Conservation (phyloP, 2,329 filamentous ascomycete genomes). For the Colletotrichum liaoningense region DNA sequence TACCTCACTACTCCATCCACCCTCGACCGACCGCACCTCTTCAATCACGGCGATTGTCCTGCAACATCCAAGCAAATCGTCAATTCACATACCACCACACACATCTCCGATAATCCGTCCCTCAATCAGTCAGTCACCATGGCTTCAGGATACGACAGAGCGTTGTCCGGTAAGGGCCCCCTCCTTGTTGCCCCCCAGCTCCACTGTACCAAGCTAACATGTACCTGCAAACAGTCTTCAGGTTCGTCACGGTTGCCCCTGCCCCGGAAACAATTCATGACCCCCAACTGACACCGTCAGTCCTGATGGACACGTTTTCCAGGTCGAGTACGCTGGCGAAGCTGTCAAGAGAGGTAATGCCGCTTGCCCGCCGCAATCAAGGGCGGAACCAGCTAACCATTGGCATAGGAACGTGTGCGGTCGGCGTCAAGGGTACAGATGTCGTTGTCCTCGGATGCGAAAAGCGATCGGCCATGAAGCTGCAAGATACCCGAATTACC, state of each 20-base stretch:
- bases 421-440: conserved; percentile 94
- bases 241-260: conserved; percentile 60
- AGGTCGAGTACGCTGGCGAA: conserved; percentile 99
- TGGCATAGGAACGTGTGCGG: conserved; percentile 87
- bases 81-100: conserved; percentile 2
- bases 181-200: conserved; percentile 45
- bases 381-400: conserved; percentile 39
- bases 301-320: conserved; percentile 99
- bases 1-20: conserved; percentile 31
- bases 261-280: conserved; percentile 24
- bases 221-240: conserved; percentile 76
- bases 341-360: conserved; percentile 93
- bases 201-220: conserved; percentile 52
- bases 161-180: conserved; percentile 85
- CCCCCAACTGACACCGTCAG: conserved; percentile 67
- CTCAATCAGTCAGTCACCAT: conserved; percentile 54
- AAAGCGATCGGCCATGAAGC: conserved; percentile 98
- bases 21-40: conserved; percentile 31
- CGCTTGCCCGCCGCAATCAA: conserved; percentile 25
- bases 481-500: conserved; percentile 98
- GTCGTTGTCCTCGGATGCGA: conserved; percentile 98
- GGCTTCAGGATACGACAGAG: conserved; percentile 98
- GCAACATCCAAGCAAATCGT: conserved; percentile 13
- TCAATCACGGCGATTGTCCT: conserved; percentile 30
- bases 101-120: conserved; percentile 26